Percentiles rank a stretch among this genome's conserved stretches.
Evolutionary conservation across 2,329 filamentous ascomycete species (phyloP).

Genomic region (Verticillium longisporum): DNA sequence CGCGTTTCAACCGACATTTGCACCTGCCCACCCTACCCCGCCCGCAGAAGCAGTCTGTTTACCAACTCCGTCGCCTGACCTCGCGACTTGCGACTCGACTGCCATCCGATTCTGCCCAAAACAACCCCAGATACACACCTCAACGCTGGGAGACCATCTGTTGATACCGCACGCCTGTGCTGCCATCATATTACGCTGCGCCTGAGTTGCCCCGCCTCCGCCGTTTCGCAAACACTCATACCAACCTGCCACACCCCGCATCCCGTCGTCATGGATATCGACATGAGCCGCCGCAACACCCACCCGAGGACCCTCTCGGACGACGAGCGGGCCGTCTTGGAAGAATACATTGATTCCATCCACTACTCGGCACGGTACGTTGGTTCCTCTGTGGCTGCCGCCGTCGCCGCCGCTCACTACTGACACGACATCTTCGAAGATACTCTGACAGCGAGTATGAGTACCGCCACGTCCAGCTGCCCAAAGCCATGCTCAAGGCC

Average conservation of each 20-base stretch:
- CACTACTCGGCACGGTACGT: conserved; percentile 87
- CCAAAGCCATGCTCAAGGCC: conserved; percentile 95
- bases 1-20: background rate
- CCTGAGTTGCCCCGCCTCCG: background rate
- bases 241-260: background rate
- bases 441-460: conserved; percentile 92
- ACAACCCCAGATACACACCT: background rate
- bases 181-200: background rate
- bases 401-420: background rate
- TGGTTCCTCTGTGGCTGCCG: background rate
- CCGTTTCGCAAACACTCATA: background rate
- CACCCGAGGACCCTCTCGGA: conserved; percentile 75
- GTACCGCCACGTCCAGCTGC: conserved; percentile 95
- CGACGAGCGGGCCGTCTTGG: conserved; percentile 71
- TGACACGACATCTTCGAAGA: conserved; percentile 38
- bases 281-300: conserved; percentile 80
- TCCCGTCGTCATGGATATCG: conserved; percentile 48
- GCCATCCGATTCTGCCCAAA: conserved; percentile 1
- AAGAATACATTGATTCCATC: conserved; percentile 89
- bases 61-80: conserved; percentile 7
- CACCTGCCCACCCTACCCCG: conserved; percentile 2
- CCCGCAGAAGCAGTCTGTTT: background rate
- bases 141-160: conserved; percentile 7
- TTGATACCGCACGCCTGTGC: conserved; percentile 3
- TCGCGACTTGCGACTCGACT: conserved; percentile 1